These are phyloP conservation scores for Aspergillus neoniger DNA, from an alignment of 2,329 filamentous ascomycete species.

Conservation along the genomic window DNA sequence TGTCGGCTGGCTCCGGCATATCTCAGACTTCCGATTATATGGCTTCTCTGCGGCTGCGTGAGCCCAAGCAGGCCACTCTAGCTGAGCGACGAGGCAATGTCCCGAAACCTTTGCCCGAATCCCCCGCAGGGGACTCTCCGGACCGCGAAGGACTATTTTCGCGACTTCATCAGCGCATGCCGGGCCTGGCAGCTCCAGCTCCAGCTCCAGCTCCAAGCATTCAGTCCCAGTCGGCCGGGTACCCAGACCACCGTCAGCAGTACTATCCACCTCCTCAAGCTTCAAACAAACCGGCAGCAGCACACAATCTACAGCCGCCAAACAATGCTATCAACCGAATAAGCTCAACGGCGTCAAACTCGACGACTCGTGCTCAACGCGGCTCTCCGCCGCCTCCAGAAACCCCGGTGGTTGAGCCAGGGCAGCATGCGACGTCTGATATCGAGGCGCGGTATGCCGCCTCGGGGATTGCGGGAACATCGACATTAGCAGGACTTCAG, in stretches of 20 bases:
- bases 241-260: conserved; percentile 60
- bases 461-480: conserved; percentile 83
- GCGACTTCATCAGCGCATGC: conserved; percentile 52
- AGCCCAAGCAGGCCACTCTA: conserved; percentile 62
- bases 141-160: conserved; percentile 82
- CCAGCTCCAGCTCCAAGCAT: conserved; percentile 25
- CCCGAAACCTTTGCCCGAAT: conserved; percentile 80
- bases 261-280: conserved; percentile 61
- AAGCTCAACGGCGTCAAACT: conserved; percentile 85
- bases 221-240: conserved; percentile 41
- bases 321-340: conserved; percentile 61
- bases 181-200: conserved; percentile 40
- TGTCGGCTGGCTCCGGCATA: conserved; percentile 31
- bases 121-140: conserved; percentile 71
- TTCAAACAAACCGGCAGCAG: conserved; percentile 22
- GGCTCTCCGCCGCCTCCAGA: conserved; percentile 95
- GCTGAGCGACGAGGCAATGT: conserved; percentile 75
- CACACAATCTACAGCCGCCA: conserved; percentile 51
- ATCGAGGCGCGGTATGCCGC: conserved; percentile 92
- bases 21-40: conserved; percentile 42
- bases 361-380: conserved; percentile 85
- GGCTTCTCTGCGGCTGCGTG: conserved; percentile 43
- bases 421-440: conserved; percentile 69
- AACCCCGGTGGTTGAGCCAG: conserved; percentile 77
- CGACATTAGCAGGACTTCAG: conserved; percentile 74